Evolutionary conservation across 441 rosid genomes (phyloP), one percentile per base, ranked within the genome.

Genomic region (Macaranga tanarius): DNA sequence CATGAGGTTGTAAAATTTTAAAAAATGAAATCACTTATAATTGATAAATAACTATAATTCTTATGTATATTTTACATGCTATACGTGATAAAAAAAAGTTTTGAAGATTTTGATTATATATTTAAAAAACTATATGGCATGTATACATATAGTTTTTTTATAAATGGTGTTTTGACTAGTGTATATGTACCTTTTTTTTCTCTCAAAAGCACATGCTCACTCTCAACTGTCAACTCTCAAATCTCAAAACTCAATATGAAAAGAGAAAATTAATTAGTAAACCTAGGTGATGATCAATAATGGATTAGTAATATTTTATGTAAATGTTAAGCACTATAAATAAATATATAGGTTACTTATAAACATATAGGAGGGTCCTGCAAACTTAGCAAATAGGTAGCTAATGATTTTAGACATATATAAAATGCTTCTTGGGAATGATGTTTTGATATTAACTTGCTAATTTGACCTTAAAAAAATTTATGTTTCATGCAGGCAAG

Each of bases 201-300:
- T 28, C 38, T 34, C 38, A 34, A 34, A 26, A 20, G 52, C 73
- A 70, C 70, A 57, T 75, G 70, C 67, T 48, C 25, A 22, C 58
- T 17, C 23, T 42, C 10, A n/a, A n/a, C n/a, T n/a, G n/a, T n/a
- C n/a, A n/a, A n/a, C n/a, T n/a, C n/a, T n/a, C n/a, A 51, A 51
- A 40, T 69, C 73, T 69, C 72, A 70, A 40, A 75, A 62, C 63
- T 69, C 52, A 15, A 26, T 23, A 55, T 26, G 8, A 68, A 15
- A 68, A 62, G 2, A 40, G 22, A 34, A 44, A 62, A 45, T 34
- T 0, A 5, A 20, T n/a, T n/a, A n/a, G 25, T 20, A 67, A 34
- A 6, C 1, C n/a, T 12, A 55, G 67, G 10, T 65, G 40, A 57
- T 60, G 7, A 13, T 20, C 9, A 22, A 42, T 42, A 0, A 9